Evolutionary conservation across 345 rosid genomes (phyloP), one percentile per base, ranked within the genome.

Genomic region (Raphanus raphanistrum): DNA sequence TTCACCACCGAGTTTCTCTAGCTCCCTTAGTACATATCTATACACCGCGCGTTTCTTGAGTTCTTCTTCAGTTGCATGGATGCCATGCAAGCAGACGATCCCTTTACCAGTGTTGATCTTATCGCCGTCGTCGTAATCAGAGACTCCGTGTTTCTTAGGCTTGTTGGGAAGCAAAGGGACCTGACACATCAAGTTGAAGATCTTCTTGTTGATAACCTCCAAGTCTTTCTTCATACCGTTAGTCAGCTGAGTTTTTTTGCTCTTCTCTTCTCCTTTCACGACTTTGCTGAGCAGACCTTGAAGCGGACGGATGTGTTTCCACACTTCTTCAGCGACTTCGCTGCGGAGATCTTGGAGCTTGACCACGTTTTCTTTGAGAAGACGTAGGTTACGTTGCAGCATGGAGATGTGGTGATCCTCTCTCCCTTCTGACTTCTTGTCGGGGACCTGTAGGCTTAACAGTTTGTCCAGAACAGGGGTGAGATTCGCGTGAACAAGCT

Each of bases 181-280:
- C 21, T 61, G 66, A 71, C 60, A 69, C 79, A 76, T 81, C 74
- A 84, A 55, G 66, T 72, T 76, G 36, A 78, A 75, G 71, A 84
- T 69, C 70, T 79, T 78, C 76, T 69, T 78, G 78, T 75, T 75
- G 79, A 78, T 35, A 4, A 59, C 79, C 2, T 66, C 76, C 68
- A 78, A 15, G 0, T 78, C 81, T 63, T 71, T 71, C 72, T 64
- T 55, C 45, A 55, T 31, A 12, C 76, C 76, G 3, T 13, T 59
- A 16, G 80, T 75, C 70, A 77, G 17, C 61, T 50, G 16, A 32
- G 43, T 6, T 5, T 9, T 55, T n/a, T n/a, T n/a, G n/a, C n/a
- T n/a, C 8, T 33, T 33, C 38, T 33, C 38, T 33, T 6, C 38
- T 0, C 0, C n/a, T 0, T 8, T 8, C 8, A 12, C 52, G 6